Evolutionary conservation across 768 basidiomycete species (phyloP).

Genomic region (Pleurotus platypus): DNA sequence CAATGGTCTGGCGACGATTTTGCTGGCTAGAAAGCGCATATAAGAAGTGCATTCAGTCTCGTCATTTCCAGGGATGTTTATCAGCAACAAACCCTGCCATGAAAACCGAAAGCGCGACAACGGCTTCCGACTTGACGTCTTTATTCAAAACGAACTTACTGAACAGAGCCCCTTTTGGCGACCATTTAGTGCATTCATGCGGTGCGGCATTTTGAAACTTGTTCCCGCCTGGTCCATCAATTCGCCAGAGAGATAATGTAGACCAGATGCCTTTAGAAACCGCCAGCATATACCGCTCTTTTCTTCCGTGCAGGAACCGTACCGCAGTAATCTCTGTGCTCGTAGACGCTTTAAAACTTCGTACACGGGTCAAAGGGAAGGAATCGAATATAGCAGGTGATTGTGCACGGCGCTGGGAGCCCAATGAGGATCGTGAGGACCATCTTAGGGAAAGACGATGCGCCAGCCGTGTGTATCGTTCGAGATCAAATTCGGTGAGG

Average conservation of each 20-base stretch:
- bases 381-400: neutral
- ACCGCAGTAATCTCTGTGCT: constrained; percentile 48
- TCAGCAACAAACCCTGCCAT: constrained; percentile 38
- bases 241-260: constrained; percentile 50
- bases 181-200: constrained; percentile 38
- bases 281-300: constrained; percentile 43
- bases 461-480: constrained; percentile 38
- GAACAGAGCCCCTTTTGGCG: constrained; percentile 48
- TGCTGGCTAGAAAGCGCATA: neutral
- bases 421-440: constrained; percentile 22
- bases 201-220: constrained; percentile 18
- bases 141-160: constrained; percentile 48
- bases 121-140: constrained; percentile 38
- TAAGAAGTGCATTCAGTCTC: neutral
- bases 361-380: constrained; percentile 6
- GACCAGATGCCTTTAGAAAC: constrained; percentile 64
- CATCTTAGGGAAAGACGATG: constrained; percentile 48
- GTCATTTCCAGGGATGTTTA: neutral
- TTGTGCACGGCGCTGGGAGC: neutral
- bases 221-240: constrained; percentile 25
- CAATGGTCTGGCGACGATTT: constrained; percentile 23
- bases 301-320: constrained; percentile 46
- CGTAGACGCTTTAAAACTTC: constrained; percentile 27
- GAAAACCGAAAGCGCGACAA: constrained; percentile 48
- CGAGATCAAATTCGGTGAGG: constrained; percentile 40